Evolutionary conservation across 768 basidiomycete species (phyloP), one percentile per base, ranked within the genome.

Genomic region (Tricholoma sp.): DNA sequence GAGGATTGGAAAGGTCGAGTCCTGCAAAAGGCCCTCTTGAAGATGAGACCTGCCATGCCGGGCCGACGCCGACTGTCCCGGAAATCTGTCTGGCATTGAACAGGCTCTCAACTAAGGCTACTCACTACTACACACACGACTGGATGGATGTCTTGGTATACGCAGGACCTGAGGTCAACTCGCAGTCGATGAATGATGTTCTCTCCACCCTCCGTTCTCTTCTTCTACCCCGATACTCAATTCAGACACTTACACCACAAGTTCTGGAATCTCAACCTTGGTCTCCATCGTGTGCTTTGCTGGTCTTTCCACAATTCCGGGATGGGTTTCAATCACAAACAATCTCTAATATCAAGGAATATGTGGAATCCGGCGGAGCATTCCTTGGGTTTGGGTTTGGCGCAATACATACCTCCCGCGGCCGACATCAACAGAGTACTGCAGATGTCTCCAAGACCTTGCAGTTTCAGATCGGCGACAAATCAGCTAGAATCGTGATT

Each of bases 131-230:
- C n/a, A n/a, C n/a, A n/a, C n/a, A n/a, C n/a, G n/a, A n/a, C n/a
- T n/a, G n/a, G n/a, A 89, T 90, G 85, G 83, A 91, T 70, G 85
- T 91, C n/a, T 81, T 91, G 57, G 77, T 90, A 53, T 89, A 88
- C 68, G 70, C 81, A 52, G 86, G 84, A 4, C 79, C 83, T 37
- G 86, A 88, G 59, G 77, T 82, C 7, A 69, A 81, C 9, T 74
- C 76, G 39, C 67, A 76, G 31, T 78, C 76, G 8, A 68, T 81
- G 39, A 63, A 73, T 54, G 66, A 79, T 61, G 69, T 81, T 6
- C 60, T 83, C 22, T 58, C 73, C 4, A 69, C 73, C 1, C 79
- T 94, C 16, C 76, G 79, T 29, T 66, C 77, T 2, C 63, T 89
- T 27, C 82, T 96, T 18, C 65, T 78, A 12, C 86, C 91, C 0